These are phyloP conservation scores for Plenodomus lindquistii DNA, from an alignment of 2,329 filamentous ascomycete genomes.

Conservation along the genomic window DNA sequence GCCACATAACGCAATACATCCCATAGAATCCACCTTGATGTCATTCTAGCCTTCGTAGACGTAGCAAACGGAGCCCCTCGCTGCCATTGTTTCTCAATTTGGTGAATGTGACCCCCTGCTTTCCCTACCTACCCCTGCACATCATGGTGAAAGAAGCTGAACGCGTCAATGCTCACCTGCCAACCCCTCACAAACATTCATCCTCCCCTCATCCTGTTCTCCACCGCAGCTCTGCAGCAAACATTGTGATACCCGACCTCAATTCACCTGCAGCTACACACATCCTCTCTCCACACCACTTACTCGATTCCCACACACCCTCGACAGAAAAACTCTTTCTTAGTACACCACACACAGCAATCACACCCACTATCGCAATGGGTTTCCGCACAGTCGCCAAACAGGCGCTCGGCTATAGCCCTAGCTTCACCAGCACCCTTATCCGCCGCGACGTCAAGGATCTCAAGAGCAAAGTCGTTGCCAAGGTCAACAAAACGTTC, in stretches of 20 bases:
- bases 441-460: slow-evolving; percentile 24
- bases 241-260: background rate
- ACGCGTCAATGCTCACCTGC: background rate
- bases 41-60: background rate
- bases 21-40: too few relatives aligned
- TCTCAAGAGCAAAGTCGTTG: slow-evolving; percentile 6
- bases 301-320: background rate
- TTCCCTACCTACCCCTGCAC: background rate
- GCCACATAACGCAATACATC: too few relatives aligned
- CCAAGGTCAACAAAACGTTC: background rate
- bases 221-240: background rate
- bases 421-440: slow-evolving; percentile 15
- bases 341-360: background rate
- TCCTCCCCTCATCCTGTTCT: background rate
- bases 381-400: background rate
- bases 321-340: background rate
- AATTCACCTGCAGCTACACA: background rate
- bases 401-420: slow-evolving; percentile 3
- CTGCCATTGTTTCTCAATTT: background rate
- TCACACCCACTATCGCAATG: background rate
- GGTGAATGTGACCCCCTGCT: background rate
- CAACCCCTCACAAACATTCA: background rate
- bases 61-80: background rate
- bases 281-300: background rate
- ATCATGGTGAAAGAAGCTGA: background rate